Evolutionary conservation across 1,284 basidiomycete genomes (phyloP).

Genomic region (Lignosus rhinocerotis): DNA sequence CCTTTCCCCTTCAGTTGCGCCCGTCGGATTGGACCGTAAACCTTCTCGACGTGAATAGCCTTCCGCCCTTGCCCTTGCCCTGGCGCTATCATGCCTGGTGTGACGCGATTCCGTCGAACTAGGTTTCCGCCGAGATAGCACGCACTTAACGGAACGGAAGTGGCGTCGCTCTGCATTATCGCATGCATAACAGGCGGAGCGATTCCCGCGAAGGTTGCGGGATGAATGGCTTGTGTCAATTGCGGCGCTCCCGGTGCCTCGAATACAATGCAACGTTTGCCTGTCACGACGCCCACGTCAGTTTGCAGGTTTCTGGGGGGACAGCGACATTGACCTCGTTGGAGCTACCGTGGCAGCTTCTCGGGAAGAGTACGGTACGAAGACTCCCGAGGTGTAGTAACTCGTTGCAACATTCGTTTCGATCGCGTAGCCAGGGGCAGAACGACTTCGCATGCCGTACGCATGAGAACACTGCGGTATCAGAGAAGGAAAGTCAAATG

Average conservation of each 20-base stretch:
- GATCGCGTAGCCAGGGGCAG: slow-evolving; percentile 3
- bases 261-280: neutral
- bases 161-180: neutral
- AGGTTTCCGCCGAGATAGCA: neutral
- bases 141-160: neutral
- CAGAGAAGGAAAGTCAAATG: slow-evolving; percentile 7
- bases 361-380: neutral
- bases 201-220: neutral
- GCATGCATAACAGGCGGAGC: neutral
- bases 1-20: neutral
- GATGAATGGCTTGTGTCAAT: neutral
- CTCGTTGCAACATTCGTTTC: neutral
- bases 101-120: neutral
- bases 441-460: neutral
- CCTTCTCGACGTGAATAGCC: neutral
- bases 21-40: neutral
- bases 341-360: neutral
- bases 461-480: neutral
- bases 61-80: neutral
- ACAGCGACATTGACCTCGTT: neutral
- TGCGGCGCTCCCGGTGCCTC: neutral
- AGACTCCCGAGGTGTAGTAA: neutral
- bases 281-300: neutral
- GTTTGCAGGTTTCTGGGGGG: neutral
- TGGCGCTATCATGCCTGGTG: neutral